Evolutionary conservation across 176 grass and related monocot species (phyloP).

Genomic region (Poa pratensis): DNA sequence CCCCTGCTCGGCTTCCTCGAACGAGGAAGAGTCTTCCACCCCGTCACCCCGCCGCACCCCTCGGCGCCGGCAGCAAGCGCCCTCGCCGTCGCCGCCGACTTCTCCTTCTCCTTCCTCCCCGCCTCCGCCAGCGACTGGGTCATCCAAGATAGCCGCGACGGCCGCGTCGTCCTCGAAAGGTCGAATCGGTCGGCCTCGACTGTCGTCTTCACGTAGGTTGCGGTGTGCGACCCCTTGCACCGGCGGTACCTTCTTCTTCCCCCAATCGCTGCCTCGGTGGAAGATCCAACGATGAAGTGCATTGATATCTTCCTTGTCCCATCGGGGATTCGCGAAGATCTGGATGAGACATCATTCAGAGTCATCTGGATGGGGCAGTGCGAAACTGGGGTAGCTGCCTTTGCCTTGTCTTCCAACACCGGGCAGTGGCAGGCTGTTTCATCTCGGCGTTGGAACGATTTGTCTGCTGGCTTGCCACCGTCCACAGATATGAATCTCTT

Average conservation of each 20-base stretch:
- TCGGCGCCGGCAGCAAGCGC: too few species aligned
- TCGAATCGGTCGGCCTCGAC: too few species aligned
- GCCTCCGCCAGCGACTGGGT: background rate
- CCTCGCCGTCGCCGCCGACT: too few species aligned
- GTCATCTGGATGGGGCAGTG: background rate
- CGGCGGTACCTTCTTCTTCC: background rate
- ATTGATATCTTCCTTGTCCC: too few species aligned
- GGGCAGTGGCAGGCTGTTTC: background rate
- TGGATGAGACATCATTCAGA: background rate
- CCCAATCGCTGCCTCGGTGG: background rate
- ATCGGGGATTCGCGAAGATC: too few species aligned
- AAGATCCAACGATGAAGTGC: too few species aligned
- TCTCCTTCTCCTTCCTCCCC: too few species aligned
- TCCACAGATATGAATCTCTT: too few species aligned
- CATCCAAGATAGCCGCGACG: background rate
- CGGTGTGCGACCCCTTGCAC: background rate
- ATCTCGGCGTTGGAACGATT: background rate
- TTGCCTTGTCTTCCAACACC: background rate
- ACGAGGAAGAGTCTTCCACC: too few species aligned
- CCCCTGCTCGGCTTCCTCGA: too few species aligned
- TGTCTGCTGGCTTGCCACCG: background rate
- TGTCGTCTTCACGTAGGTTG: background rate
- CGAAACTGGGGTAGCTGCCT: background rate
- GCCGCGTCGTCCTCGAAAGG: background rate
- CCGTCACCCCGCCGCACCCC: background rate